phyloP scores from a whole-genome alignment of 306 rosid genomes.

The Purshia tridentata region DNA sequence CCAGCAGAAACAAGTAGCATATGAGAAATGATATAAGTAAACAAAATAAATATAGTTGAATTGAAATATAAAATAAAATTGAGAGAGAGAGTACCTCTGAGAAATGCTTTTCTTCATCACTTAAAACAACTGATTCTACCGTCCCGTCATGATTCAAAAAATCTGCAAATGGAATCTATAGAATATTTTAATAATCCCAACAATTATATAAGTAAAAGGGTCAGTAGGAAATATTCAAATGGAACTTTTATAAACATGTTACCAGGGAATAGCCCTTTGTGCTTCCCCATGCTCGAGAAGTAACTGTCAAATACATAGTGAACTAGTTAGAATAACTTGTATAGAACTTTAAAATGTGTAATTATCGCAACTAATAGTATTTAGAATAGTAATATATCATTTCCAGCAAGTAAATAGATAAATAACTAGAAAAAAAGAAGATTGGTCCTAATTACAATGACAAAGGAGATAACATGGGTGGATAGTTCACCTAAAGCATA shows the following conservation, averaged over 20 bases:
- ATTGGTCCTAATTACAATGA: background rate
- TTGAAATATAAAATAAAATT: background rate
- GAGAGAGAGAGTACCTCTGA: slow-evolving; percentile 54
- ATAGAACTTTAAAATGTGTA: background rate
- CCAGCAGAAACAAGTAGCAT: background rate
- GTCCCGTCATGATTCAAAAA: slow-evolving; percentile 72
- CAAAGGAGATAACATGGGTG: background rate
- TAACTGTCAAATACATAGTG: slow-evolving; percentile 52
- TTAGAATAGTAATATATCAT: background rate
- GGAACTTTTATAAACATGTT: slow-evolving; percentile 28
- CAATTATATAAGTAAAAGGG: background rate
- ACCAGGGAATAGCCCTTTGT: slow-evolving; percentile 77
- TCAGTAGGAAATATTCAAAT: background rate
- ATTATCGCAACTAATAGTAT: slow-evolving; percentile 6
- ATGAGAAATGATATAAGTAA: background rate
- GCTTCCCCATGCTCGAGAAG: slow-evolving; percentile 91
- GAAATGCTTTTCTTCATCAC: slow-evolving; percentile 53
- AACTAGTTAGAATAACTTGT: slow-evolving; percentile 28
- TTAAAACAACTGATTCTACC: slow-evolving; percentile 67
- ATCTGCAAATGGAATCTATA: slow-evolving; percentile 90
- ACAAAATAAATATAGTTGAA: background rate
- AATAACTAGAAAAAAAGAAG: background rate
- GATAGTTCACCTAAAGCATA: background rate
- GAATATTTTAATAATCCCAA: slow-evolving; percentile 25
- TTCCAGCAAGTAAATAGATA: background rate